These are phyloP conservation scores for Huiozyma sinensis DNA, from an alignment of 805 yeast genomes.

Conservation along the genomic window DNA sequence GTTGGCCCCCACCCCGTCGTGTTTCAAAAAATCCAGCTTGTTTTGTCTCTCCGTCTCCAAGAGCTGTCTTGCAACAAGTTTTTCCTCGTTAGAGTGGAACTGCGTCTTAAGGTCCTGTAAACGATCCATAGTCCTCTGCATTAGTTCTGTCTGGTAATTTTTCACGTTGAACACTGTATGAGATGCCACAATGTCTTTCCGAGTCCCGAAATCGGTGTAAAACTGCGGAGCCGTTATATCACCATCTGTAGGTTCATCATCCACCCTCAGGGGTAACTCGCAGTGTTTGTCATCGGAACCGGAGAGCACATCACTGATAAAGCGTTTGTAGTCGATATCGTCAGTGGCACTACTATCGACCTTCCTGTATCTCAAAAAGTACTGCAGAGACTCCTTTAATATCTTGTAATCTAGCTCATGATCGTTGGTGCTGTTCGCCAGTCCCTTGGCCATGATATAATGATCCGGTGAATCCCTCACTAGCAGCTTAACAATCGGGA, in stretches of 20 bases:
- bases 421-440: slow-evolving; percentile 5
- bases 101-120: slow-evolving; percentile 22
- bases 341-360: neutral
- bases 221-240: neutral
- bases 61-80: slow-evolving; percentile 22
- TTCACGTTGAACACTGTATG: slow-evolving; percentile 10
- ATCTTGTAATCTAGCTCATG: neutral
- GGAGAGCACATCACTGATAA: neutral
- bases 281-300: neutral
- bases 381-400: neutral
- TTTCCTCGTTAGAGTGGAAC: slow-evolving; percentile 11
- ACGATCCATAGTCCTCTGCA: slow-evolving; percentile 29
- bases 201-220: too few species aligned
- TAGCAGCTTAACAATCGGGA: slow-evolving; percentile 39
- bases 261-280: neutral
- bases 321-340: neutral
- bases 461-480: slow-evolving; percentile 38
- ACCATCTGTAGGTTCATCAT: neutral
- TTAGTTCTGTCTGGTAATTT: slow-evolving; percentile 30
- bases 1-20: slow-evolving; percentile 29
- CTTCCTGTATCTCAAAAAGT: neutral
- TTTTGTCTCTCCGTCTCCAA: slow-evolving; percentile 34
- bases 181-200: too few species aligned
- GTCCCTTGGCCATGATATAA: slow-evolving; percentile 16
- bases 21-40: slow-evolving; percentile 31